These are phyloP conservation scores for Daucus carota DNA, from an alignment of 129 eudicot species.

Conservation along the genomic window DNA sequence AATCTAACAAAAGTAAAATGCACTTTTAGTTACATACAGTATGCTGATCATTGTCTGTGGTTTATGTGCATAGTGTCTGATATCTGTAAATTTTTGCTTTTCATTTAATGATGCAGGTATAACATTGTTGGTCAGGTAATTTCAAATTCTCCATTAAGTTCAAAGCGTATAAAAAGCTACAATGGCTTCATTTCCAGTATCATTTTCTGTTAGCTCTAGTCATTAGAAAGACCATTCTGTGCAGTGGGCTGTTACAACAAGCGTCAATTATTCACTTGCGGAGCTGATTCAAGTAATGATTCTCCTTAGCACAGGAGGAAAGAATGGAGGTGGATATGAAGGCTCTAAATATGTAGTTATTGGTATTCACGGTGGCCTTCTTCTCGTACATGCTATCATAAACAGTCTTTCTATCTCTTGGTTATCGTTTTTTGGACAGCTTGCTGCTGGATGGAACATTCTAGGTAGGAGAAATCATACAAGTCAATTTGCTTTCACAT, in stretches of 20 bases:
- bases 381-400: conserved; percentile 65
- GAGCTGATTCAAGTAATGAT: conserved; percentile 81
- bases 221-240: conserved; percentile 17
- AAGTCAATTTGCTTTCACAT: not conserved
- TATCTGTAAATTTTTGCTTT: not conserved
- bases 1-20: not conserved
- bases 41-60: not conserved
- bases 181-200: not conserved
- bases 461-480: conserved; percentile 28
- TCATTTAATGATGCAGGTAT: conserved; percentile 59
- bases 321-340: conserved; percentile 75
- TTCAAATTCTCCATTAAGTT: not conserved
- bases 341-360: conserved; percentile 81
- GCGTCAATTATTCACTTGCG: conserved; percentile 84
- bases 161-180: not conserved
- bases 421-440: conserved; percentile 82
- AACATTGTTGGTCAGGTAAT: conserved; percentile 99
- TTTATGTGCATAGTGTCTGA: conserved; percentile 6
- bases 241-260: conserved; percentile 99
- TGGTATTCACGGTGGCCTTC: conserved; percentile 67
- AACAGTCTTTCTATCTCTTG: conserved; percentile 89
- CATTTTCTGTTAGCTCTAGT: conserved; percentile 13
- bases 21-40: not conserved
- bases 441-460: conserved; percentile 92
- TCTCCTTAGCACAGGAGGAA: conserved; percentile 88